These are phyloP conservation scores for Annulohypoxylon truncatum DNA, from an alignment of 2,329 filamentous ascomycete genomes.

Conservation along the genomic window DNA sequence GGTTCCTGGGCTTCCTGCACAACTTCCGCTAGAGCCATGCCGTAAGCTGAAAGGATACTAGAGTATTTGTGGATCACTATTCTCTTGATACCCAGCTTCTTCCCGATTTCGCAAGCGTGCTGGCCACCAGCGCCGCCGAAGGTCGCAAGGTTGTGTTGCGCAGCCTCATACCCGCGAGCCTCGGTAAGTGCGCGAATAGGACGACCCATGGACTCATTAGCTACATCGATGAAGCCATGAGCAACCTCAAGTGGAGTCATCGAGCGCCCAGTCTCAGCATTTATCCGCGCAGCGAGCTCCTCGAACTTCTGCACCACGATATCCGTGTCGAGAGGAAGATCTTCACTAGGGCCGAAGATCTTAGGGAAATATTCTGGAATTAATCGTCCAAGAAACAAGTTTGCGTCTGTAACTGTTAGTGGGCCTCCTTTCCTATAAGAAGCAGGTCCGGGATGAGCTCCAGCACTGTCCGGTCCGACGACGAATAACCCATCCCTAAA, in stretches of 20 bases:
- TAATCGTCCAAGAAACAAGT: slow-evolving; percentile 72
- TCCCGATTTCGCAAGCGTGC: slow-evolving; percentile 52
- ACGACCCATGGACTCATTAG: slow-evolving; percentile 80
- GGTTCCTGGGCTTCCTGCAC: slow-evolving; percentile 38
- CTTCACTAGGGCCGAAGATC: slow-evolving; percentile 76
- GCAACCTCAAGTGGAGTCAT: slow-evolving; percentile 59
- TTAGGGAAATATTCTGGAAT: slow-evolving; percentile 75
- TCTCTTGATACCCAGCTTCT: slow-evolving; percentile 54
- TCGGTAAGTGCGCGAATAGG: slow-evolving; percentile 75
- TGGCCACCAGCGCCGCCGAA: slow-evolving; percentile 33
- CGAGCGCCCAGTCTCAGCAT: slow-evolving; percentile 47
- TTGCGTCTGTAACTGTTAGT: slow-evolving; percentile 77
- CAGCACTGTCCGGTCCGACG: slow-evolving; percentile 79
- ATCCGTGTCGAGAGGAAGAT: slow-evolving; percentile 62
- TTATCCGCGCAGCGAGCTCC: slow-evolving; percentile 57
- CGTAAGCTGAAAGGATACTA: slow-evolving; percentile 56
- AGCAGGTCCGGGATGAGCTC: slow-evolving; percentile 76
- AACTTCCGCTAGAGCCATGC: slow-evolving; percentile 52
- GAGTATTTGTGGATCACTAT: slow-evolving; percentile 57
- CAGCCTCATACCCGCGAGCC: slow-evolving; percentile 58
- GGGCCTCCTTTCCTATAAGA: slow-evolving; percentile 80
- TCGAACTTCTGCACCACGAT: slow-evolving; percentile 55
- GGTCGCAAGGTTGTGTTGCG: slow-evolving; percentile 49
- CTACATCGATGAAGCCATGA: slow-evolving; percentile 79
- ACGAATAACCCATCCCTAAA: slow-evolving; percentile 79